Conservation (phyloP, 2,329 filamentous ascomycete species). For the Mycosphaerelloides madeirae region DNA sequence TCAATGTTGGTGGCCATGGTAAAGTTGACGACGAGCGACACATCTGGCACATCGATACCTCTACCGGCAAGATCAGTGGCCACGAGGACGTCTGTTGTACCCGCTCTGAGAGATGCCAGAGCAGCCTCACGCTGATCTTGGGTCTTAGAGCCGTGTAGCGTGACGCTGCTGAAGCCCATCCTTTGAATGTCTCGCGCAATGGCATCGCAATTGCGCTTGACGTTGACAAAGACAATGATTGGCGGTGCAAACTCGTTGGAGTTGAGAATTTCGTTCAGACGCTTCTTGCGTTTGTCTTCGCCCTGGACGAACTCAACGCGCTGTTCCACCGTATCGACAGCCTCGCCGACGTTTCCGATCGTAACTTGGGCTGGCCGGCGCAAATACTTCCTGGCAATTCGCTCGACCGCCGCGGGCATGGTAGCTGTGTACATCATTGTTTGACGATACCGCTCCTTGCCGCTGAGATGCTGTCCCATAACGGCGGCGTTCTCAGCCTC, state of each 20-base stretch:
- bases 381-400: constrained; percentile 95
- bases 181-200: constrained; percentile 90
- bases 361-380: constrained; percentile 88
- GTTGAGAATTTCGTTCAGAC: constrained; percentile 81
- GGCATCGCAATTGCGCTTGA: constrained; percentile 97
- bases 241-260: constrained; percentile 77
- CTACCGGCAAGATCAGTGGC: constrained; percentile 92
- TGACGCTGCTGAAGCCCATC: constrained; percentile 86
- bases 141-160: constrained; percentile 90
- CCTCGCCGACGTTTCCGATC: constrained; percentile 90
- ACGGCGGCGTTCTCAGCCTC: constrained; percentile 78
- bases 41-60: constrained; percentile 96
- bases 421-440: constrained; percentile 99
- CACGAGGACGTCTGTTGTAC: constrained; percentile 79
- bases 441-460: constrained; percentile 78
- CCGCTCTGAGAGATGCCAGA: constrained; percentile 74
- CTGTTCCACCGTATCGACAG: constrained; percentile 96
- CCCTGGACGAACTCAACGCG: constrained; percentile 85
- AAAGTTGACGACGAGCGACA: constrained; percentile 94
- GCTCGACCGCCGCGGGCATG: constrained; percentile 88
- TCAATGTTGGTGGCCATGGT: constrained; percentile 96
- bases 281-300: constrained; percentile 95
- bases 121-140: constrained; percentile 97
- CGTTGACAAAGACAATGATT: constrained; percentile 99
- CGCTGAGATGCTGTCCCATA: constrained; percentile 77